Conservation (phyloP, 306 rosid species). For the Trichosanthes truncata region DNA sequence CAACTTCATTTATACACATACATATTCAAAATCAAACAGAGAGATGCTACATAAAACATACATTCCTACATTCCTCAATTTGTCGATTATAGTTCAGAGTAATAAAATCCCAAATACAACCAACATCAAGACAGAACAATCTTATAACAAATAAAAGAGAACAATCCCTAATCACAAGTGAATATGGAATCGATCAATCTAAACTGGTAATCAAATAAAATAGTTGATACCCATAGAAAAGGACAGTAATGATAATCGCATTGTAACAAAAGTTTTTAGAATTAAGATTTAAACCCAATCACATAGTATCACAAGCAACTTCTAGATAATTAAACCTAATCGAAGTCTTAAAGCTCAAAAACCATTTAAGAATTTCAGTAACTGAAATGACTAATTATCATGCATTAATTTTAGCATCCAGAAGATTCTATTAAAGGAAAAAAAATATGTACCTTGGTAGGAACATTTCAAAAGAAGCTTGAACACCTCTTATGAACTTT, state of each 20-base stretch:
- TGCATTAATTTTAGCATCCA: not conserved
- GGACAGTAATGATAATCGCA: not conserved
- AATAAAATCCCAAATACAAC: not conserved
- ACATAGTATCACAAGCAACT: not conserved
- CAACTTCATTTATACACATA: too few species aligned
- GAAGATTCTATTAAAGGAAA: not conserved
- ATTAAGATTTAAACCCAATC: not conserved
- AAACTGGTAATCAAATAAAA: not conserved
- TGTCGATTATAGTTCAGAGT: not conserved
- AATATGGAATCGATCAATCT: not conserved
- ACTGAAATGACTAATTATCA: not conserved
- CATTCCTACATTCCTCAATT: not conserved
- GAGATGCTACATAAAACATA: not conserved
- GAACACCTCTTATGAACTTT: conserved; percentile 63
- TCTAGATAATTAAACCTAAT: not conserved
- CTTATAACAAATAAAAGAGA: not conserved
- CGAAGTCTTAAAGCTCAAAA: not conserved
- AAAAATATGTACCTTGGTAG: conserved; percentile 50
- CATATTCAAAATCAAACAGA: too few species aligned
- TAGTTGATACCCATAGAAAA: not conserved
- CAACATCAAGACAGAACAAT: not conserved
- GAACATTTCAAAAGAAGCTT: conserved; percentile 84
- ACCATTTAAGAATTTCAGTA: not conserved
- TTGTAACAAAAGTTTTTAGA: not conserved
- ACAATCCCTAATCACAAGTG: not conserved